Base-by-base conservation (phyloP, 805 yeast genomes). In the Cyberlindnera petersonii region DNA sequence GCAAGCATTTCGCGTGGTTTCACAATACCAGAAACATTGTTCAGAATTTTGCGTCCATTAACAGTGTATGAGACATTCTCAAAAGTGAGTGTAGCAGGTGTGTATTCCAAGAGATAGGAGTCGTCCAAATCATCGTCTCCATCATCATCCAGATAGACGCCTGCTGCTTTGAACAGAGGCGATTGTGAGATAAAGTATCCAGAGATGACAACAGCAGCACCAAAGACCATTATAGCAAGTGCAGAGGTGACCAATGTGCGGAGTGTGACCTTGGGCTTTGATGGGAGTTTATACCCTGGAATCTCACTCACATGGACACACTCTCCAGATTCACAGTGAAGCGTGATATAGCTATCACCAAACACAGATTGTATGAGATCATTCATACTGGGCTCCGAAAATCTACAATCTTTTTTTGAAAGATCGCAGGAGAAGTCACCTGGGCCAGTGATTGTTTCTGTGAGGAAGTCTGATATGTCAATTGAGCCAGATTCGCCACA, bases 381-480 rank as follows among this genome's bases (percentile, higher is more conserved):
- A 63, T 93, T 86, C 97, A 93, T 91, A 39, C 93, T 81, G 31
- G 98, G 98, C 58, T 93, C 98, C 3, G 91, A 81, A 55, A 93
- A 93, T 33, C 69, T 69, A 65, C 98, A 93, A 32, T 69, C 63
- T 29, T 70, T 75, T 13, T 72, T 59, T 6, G 64, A 59, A 17
- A 85, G 59, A 58, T 87, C 86, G 64, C 98, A 93, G 4, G 77
- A 65, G 54, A 93, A 88, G 46, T 84, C 89, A 23, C 96, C 98
- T 0, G 98, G 98, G 2, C 98, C 98, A 26, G 66, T 68, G 44
- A 93, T 88, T 5, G 95, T 85, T 56, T 89, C 93, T 2, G 88
- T 78, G 44, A 93, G 69, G 60, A 94, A 93, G 40, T 91, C 98
- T 1, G 95, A 82, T 22, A 93, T 86, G 61, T 93, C 97, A 49